A percentile compares a stretch with the other conserved stretches of the same genome.
Evolutionary conservation across 257 asterid genomes (phyloP).

Genomic region (Nicotiana sylvestris): DNA sequence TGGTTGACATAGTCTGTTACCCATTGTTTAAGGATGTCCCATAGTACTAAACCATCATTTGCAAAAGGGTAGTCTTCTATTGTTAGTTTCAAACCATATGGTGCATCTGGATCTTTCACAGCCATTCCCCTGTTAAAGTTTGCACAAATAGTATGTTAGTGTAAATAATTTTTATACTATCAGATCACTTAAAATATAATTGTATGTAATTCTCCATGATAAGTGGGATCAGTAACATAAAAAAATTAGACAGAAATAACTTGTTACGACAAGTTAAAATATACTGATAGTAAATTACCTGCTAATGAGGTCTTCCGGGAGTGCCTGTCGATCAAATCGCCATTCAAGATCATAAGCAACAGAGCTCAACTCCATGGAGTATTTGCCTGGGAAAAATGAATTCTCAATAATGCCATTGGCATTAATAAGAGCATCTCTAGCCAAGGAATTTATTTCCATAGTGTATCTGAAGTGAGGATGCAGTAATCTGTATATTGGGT

Average conservation of each 20-base stretch:
- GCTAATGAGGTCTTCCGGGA: slow-evolving; percentile 61
- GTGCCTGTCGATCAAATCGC: slow-evolving; percentile 64
- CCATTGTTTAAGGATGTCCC: slow-evolving; percentile 75
- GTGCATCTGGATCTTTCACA: slow-evolving; percentile 63
- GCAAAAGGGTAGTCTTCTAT: slow-evolving; percentile 83
- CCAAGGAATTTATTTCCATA: slow-evolving; percentile 83
- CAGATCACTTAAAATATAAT: too few relatives aligned
- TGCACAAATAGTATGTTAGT: background rate
- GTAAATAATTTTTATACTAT: too few relatives aligned
- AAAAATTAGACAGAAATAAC: too few relatives aligned
- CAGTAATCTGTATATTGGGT: slow-evolving; percentile 60
- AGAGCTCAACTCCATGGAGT: slow-evolving; percentile 57
- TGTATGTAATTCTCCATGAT: too few relatives aligned
- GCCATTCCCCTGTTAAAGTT: slow-evolving; percentile 65
- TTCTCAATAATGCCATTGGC: slow-evolving; percentile 57
- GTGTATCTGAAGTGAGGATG: slow-evolving; percentile 81
- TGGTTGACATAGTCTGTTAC: slow-evolving; percentile 52
- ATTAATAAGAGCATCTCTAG: slow-evolving; percentile 55
- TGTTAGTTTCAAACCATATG: slow-evolving; percentile 63
- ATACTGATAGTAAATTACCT: slow-evolving; percentile 27
- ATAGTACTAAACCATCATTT: slow-evolving; percentile 61
- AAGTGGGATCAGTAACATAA: too few relatives aligned
- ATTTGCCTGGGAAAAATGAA: slow-evolving; percentile 48
- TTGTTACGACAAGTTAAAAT: too few relatives aligned
- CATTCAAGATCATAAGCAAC: slow-evolving; percentile 57